Conservation (phyloP, 2,329 filamentous ascomycete species). For the Cercospora citrullina region DNA sequence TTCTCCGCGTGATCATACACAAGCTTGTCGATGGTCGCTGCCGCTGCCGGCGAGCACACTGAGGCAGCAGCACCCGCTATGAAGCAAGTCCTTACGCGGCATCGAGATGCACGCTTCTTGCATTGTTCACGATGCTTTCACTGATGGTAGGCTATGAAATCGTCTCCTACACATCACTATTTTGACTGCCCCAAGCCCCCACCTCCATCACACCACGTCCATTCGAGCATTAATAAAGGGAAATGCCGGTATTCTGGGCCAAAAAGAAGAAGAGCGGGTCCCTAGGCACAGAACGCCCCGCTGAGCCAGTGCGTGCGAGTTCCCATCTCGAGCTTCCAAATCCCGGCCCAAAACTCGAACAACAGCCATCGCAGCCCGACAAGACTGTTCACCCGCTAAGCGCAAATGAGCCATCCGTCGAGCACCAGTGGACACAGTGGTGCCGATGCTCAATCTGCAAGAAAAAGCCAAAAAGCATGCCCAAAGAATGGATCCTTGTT, state of each 20-base stretch:
- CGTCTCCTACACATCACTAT: not conserved
- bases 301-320: not conserved
- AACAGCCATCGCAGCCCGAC: not conserved
- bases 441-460: constrained; percentile 2
- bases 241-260: not conserved
- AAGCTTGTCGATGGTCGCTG: not conserved
- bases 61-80: constrained; percentile 1
- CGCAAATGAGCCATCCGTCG: constrained; percentile 6
- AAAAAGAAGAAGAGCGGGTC: not conserved
- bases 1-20: constrained; percentile 3
- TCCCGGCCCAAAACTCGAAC: not conserved
- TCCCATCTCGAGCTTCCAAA: not conserved
- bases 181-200: not conserved
- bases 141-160: not conserved
- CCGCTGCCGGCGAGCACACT: not conserved
- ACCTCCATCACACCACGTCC: not conserved
- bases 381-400: not conserved
- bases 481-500: constrained; percentile 8
- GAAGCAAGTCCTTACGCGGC: not conserved
- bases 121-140: not conserved
- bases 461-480: constrained; percentile 2
- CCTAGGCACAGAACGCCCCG: not conserved
- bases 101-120: not conserved
- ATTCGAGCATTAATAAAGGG: not conserved
- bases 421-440: constrained; percentile 2